phyloP scores from a whole-genome alignment of 441 rosid species.

The Croton setiger region DNA sequence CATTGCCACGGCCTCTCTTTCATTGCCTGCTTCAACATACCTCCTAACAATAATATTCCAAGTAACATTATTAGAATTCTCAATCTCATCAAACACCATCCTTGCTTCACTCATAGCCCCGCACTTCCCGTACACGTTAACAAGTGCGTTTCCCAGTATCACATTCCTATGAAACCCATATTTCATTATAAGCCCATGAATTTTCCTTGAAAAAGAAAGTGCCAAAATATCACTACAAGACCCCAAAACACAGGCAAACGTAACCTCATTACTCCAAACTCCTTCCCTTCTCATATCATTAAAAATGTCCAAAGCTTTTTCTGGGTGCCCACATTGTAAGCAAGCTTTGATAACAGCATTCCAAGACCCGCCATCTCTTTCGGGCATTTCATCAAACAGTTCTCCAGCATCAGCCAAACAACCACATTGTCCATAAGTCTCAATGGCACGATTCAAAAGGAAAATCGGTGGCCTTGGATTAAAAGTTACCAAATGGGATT shows the following conservation, averaged over 20 bases:
- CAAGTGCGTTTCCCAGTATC: constrained; percentile 66
- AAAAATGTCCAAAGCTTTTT: constrained; percentile 45
- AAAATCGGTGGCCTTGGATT: constrained; percentile 47
- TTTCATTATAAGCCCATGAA: constrained; percentile 62
- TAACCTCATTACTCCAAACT: constrained; percentile 48
- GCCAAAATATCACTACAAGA: constrained; percentile 50
- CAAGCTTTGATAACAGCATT: constrained; percentile 68
- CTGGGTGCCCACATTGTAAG: constrained; percentile 31
- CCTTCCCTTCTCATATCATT: constrained; percentile 49
- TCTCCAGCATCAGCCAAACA: constrained; percentile 51
- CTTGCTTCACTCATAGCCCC: constrained; percentile 57
- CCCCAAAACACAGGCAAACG: constrained; percentile 52
- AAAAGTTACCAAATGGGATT: constrained; percentile 56
- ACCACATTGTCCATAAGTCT: constrained; percentile 53
- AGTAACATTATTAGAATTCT: constrained; percentile 55
- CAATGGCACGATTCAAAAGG: constrained; percentile 56
- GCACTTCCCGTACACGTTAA: constrained; percentile 80
- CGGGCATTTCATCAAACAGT: constrained; percentile 79
- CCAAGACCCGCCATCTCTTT: constrained; percentile 87
- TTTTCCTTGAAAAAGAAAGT: constrained; percentile 42
- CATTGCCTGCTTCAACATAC: constrained; percentile 64
- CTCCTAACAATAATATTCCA: constrained; percentile 88
- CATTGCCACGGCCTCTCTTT: constrained; percentile 54
- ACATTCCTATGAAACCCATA: constrained; percentile 55
- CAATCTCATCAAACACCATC: constrained; percentile 70